These are phyloP conservation scores for Flammula alnicola DNA, from an alignment of 1,284 basidiomycete species.

Conservation along the genomic window DNA sequence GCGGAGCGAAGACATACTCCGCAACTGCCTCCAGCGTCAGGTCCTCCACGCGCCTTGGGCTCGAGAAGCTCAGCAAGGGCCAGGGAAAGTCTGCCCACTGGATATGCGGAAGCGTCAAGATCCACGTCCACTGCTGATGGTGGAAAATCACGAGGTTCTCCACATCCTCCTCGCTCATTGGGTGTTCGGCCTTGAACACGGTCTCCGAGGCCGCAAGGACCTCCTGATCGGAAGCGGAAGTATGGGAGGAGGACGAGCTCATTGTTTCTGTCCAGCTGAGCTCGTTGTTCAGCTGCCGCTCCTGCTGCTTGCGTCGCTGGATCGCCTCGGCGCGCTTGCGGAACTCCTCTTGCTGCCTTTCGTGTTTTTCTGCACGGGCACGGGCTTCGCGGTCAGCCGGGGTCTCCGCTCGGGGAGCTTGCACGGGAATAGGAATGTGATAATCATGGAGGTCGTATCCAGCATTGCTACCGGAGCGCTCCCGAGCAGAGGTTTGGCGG, in stretches of 20 bases:
- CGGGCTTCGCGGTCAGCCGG: slow-evolving; percentile 20
- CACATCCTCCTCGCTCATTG: slow-evolving; percentile 57
- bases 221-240: slow-evolving; percentile 22
- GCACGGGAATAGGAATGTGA: background rate
- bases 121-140: slow-evolving; percentile 59
- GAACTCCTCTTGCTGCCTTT: slow-evolving; percentile 46
- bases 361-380: slow-evolving; percentile 20
- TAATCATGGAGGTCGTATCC: too few species aligned
- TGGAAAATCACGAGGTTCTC: slow-evolving; percentile 57
- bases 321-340: slow-evolving; percentile 53
- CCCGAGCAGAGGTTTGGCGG: background rate
- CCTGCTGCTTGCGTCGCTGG: slow-evolving; percentile 46
- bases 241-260: slow-evolving; percentile 29
- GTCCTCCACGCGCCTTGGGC: slow-evolving; percentile 58
- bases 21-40: slow-evolving; percentile 57
- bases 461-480: too few species aligned
- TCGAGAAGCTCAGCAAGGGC: slow-evolving; percentile 59
- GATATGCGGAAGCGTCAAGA: slow-evolving; percentile 41
- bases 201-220: slow-evolving; percentile 1
- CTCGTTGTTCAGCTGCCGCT: slow-evolving; percentile 34
- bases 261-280: slow-evolving; percentile 31
- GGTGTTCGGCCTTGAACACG: slow-evolving; percentile 16
- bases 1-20: slow-evolving; percentile 61
- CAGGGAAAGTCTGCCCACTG: slow-evolving; percentile 71
- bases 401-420: background rate